Percentiles rank a stretch among this genome's conserved stretches.
Conservation (phyloP, 1,139 yeast species). For the Ashbya aceris region DNA sequence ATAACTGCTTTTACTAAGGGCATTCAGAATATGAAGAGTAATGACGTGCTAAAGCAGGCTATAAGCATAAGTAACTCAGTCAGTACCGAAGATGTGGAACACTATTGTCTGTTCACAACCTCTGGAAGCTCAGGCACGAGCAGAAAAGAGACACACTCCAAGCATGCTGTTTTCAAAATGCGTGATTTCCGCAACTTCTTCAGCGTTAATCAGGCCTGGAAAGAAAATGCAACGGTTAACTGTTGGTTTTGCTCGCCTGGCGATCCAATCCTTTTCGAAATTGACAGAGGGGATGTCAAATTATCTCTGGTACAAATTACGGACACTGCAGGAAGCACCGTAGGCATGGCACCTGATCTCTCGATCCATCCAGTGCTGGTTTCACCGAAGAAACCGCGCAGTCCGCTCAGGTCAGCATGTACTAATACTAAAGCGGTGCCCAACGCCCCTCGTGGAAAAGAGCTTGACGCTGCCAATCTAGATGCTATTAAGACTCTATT, state of each 20-base stretch:
- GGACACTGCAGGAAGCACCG: conserved; percentile 21
- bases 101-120: conserved; percentile 25
- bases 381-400: conserved; percentile 13
- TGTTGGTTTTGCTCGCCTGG: conserved; percentile 44
- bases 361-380: not conserved
- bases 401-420: conserved; percentile 11
- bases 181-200: conserved; percentile 47
- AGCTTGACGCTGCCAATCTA: too few relatives aligned
- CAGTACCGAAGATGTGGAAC: conserved; percentile 37
- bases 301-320: conserved; percentile 41
- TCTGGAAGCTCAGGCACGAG: conserved; percentile 14
- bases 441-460: too few relatives aligned
- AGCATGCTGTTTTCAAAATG: conserved; percentile 34
- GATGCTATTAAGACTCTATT: not conserved
- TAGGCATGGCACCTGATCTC: conserved; percentile 6
- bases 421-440: not conserved
- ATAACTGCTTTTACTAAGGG: conserved; percentile 48
- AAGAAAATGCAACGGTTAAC: conserved; percentile 31
- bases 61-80: conserved; percentile 47
- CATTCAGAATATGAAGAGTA: conserved; percentile 36
- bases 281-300: conserved; percentile 17
- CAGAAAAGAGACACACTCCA: conserved; percentile 13
- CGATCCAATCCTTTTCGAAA: conserved; percentile 44
- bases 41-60: conserved; percentile 47
- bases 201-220: conserved; percentile 28